These are phyloP conservation scores for Citropsis articulata DNA, from an alignment of 345 rosid species.

Conservation along the genomic window DNA sequence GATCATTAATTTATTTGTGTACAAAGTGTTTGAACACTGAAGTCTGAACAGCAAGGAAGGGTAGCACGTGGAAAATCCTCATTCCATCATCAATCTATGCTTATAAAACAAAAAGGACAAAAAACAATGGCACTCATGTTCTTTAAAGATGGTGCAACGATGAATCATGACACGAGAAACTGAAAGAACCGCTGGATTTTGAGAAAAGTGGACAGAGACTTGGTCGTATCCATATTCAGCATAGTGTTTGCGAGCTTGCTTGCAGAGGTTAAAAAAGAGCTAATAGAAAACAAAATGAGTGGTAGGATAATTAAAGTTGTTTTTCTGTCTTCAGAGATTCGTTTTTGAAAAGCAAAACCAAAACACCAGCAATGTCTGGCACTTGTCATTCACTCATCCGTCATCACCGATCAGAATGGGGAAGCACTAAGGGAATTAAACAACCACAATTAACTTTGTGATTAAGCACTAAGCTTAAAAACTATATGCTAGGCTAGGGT, in stretches of 20 bases:
- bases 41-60: not conserved
- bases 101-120: slow-evolving; percentile 21
- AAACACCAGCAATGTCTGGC: not conserved
- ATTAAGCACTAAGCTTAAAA: not conserved
- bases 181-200: slow-evolving; percentile 23
- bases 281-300: not conserved
- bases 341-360: slow-evolving; percentile 16
- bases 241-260: slow-evolving; percentile 9
- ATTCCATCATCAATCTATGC: not conserved
- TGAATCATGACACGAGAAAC: slow-evolving; percentile 27
- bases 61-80: slow-evolving; percentile 27
- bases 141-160: slow-evolving; percentile 36
- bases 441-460: not conserved
- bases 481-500: not conserved
- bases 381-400: slow-evolving; percentile 25
- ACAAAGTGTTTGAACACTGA: not conserved
- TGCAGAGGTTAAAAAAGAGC: slow-evolving; percentile 6
- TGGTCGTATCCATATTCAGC: slow-evolving; percentile 20
- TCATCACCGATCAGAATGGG: not conserved
- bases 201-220: slow-evolving; percentile 16
- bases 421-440: not conserved
- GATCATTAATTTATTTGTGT: no score
- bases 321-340: slow-evolving; percentile 18
- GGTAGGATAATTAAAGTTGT: not conserved
- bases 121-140: slow-evolving; percentile 19